A percentile compares a stretch with the other conserved stretches of the same genome.
These are phyloP conservation scores for Pythium diclinum DNA, from an alignment of 352 stramenopile genomes.

Conservation along the genomic window DNA sequence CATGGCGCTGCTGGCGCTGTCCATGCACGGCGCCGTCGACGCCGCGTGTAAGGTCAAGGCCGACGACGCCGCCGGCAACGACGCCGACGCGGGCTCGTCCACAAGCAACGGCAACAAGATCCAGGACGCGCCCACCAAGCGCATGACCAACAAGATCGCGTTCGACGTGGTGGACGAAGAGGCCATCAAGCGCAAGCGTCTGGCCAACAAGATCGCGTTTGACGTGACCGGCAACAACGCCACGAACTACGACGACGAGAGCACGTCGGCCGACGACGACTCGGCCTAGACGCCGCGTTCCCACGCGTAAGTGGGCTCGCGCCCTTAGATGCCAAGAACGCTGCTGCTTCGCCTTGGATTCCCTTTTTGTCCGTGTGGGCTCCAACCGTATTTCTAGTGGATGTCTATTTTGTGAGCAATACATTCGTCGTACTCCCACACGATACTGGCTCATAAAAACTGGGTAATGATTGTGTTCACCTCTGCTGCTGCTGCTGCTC, in stretches of 20 bases:
- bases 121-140: constrained; percentile 28
- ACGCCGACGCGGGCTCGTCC: constrained; percentile 9
- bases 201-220: constrained; percentile 25
- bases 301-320: background rate
- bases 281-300: background rate
- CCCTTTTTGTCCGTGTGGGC: constrained; percentile 18
- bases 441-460: background rate
- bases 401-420: constrained; percentile 25
- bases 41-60: constrained; percentile 35
- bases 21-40: constrained; percentile 19
- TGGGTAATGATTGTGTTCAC: background rate
- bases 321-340: constrained; percentile 3
- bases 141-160: constrained; percentile 33
- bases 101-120: constrained; percentile 32
- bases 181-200: constrained; percentile 12
- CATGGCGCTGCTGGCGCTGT: constrained; percentile 25
- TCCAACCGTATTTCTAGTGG: constrained; percentile 5
- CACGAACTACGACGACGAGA: background rate
- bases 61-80: constrained; percentile 18
- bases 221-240: constrained; percentile 16
- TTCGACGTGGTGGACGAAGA: constrained; percentile 26
- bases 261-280: constrained; percentile 10
- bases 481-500: background rate
- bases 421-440: constrained; percentile 8
- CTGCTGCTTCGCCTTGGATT: background rate